Base-by-base conservation (phyloP, 1,139 yeast species). In the Wickerhamomyces sp. region DNA sequence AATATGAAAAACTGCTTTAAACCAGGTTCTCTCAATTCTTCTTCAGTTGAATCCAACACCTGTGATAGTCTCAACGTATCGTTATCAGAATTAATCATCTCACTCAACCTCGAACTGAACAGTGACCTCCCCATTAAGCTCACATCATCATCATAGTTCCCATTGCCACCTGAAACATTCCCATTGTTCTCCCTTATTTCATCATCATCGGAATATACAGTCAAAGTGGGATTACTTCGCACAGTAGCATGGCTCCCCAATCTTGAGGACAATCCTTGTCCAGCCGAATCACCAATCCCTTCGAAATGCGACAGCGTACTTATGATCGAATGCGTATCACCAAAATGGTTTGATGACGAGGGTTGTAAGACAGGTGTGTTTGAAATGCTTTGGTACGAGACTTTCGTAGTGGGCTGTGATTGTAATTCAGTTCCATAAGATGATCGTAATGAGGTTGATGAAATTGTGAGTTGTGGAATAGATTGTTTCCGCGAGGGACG, bases 1-100 rank as follows among this genome's bases (percentile, higher is more conserved):
- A 91, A 65, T 6, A 91, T 76, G 45, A 88, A 78, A 49, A 84
- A 87, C 37, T 84, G 93, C 55, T 83, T 84, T 34, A 68, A 59
- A 30, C 65, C 71, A 28, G 47, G 44, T 38, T 63, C 70, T 50
- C 76, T 78, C 3, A 25, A 26, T 28, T 31, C 33, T 13, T 29
- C 33, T 15, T 26, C 33, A 16, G 37, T n/a, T 19, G 21, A 40
- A 13, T 42, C 46, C 2, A 33, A 30, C 14, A 33, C 25, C 17
- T 37, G 36, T 22, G 36, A 34, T 14, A 33, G 10, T 17, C 29
- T 32, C 27, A 35, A 14, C 1, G 32, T 41, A 4, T 41, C 36
- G 12, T 39, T 32, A 10, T 31, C 15, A 16, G 39, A 38, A 18
- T 44, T 40, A 18, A 51, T 40, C 22, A 50, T 37, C 28, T 48